phyloP scores from a whole-genome alignment of 1,284 basidiomycete genomes.

The Cutaneotrichosporon cutaneum region DNA sequence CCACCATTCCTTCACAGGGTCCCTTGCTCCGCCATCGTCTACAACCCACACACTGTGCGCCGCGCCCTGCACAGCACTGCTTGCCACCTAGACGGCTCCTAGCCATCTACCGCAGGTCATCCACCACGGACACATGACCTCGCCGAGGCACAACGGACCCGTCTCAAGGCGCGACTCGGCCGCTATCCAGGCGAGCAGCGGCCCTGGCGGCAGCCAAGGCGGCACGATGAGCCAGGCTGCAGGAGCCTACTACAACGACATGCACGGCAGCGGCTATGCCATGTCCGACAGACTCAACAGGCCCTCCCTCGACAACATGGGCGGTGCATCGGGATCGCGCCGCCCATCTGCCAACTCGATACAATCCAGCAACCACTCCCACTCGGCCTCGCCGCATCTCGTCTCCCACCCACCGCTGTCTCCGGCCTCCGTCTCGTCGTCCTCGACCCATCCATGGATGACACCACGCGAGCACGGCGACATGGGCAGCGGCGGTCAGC shows the following conservation, averaged over 20 bases:
- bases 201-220: not conserved
- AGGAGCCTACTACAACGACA: not conserved
- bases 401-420: not conserved
- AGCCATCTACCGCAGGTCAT: conserved; percentile 8
- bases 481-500: not conserved
- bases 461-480: conserved; percentile 13
- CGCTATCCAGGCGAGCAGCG: conserved; percentile 3
- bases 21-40: not conserved
- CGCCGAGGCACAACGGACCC: conserved; percentile 4
- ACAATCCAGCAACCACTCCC: not conserved
- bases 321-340: conserved; percentile 3
- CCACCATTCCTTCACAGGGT: not conserved
- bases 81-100: conserved; percentile 4
- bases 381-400: conserved; percentile 6
- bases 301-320: conserved; percentile 1
- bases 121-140: conserved; percentile 12
- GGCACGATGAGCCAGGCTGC: not conserved
- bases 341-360: conserved; percentile 12
- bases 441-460: conserved; percentile 21
- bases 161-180: conserved; percentile 3
- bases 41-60: conserved; percentile 5
- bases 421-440: conserved; percentile 33
- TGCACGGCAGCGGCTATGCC: not conserved
- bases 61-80: not conserved
- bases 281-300: not conserved